phyloP scores from a whole-genome alignment of 2,329 filamentous ascomycete species.

The Parafenestella ontariensis region DNA sequence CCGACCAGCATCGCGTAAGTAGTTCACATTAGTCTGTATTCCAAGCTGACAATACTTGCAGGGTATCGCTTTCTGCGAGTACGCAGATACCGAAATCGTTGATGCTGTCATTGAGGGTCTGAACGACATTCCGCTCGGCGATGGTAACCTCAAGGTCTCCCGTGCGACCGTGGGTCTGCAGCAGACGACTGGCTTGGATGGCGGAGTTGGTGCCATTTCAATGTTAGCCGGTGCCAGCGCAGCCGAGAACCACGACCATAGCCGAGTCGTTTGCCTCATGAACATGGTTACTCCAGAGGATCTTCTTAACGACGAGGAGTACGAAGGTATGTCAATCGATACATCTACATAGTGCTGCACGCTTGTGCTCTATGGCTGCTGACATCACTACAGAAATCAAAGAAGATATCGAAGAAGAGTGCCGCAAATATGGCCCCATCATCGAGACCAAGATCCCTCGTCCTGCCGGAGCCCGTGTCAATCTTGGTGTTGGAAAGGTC shows the following conservation, averaged over 20 bases:
- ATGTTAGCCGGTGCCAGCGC: conserved; percentile 92
- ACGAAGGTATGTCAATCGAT: conserved; percentile 72
- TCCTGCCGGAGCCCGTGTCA: conserved; percentile 81
- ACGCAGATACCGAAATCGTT: conserved; percentile 77
- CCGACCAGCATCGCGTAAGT: conserved; percentile 85
- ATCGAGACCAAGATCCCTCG: conserved; percentile 92
- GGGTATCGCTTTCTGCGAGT: conserved; percentile 98
- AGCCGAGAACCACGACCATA: conserved; percentile 73
- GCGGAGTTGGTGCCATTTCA: conserved; percentile 97
- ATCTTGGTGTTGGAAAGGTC: conserved; percentile 94
- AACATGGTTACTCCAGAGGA: conserved; percentile 99
- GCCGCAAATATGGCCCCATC: conserved; percentile 85
- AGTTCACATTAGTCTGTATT: background rate
- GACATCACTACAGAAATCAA: conserved; percentile 76
- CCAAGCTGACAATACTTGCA: conserved; percentile 50
- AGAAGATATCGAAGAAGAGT: conserved; percentile 93
- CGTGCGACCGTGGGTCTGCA: conserved; percentile 92
- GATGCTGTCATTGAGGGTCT: conserved; percentile 88
- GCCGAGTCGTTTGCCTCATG: conserved; percentile 86
- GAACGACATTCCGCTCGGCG: conserved; percentile 91
- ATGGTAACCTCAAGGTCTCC: conserved; percentile 81
- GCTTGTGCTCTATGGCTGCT: conserved; percentile 1
- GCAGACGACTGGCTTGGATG: conserved; percentile 90
- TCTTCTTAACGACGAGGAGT: conserved; percentile 91
- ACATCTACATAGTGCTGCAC: background rate